phyloP scores from a whole-genome alignment of 208 protist genomes.

The Leishmania lainsoni region DNA sequence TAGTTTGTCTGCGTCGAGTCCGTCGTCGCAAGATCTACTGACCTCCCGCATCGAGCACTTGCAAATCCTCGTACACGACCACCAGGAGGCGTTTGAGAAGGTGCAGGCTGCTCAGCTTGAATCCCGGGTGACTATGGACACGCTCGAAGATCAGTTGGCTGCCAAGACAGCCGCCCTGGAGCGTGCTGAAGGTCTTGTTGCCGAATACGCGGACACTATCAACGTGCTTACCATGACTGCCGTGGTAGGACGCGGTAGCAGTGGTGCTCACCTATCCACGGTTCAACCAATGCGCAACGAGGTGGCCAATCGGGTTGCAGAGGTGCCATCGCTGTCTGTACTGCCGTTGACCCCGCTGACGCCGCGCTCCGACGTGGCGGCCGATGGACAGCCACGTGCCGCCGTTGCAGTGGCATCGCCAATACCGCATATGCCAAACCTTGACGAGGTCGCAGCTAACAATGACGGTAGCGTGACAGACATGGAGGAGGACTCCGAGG shows the following conservation, averaged over 20 bases:
- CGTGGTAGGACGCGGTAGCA: neutral
- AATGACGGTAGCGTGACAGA: neutral
- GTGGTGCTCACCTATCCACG: neutral
- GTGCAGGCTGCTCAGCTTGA: slow-evolving; percentile 17
- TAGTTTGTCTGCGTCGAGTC: neutral
- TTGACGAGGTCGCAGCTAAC: neutral
- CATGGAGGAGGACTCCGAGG: neutral
- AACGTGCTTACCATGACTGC: slow-evolving; percentile 1
- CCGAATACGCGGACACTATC: slow-evolving; percentile 25
- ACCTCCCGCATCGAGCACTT: slow-evolving; percentile 39
- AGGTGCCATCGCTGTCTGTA: neutral
- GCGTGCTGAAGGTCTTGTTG: slow-evolving; percentile 15
- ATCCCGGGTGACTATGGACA: slow-evolving; percentile 3
- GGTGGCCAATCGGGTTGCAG: neutral
- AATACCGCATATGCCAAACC: slow-evolving; percentile 5
- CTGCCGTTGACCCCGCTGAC: slow-evolving; percentile 2
- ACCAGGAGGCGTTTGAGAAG: slow-evolving; percentile 33
- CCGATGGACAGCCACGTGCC: neutral
- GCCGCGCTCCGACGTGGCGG: neutral
- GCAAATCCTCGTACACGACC: slow-evolving; percentile 27
- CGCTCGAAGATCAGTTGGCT: slow-evolving; percentile 21
- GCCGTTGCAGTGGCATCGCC: slow-evolving; percentile 3
- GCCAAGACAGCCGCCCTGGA: slow-evolving; percentile 20
- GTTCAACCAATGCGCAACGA: neutral
- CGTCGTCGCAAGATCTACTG: slow-evolving; percentile 18